Conservation (phyloP, 345 rosid genomes). For the Brassica carinata region DNA sequence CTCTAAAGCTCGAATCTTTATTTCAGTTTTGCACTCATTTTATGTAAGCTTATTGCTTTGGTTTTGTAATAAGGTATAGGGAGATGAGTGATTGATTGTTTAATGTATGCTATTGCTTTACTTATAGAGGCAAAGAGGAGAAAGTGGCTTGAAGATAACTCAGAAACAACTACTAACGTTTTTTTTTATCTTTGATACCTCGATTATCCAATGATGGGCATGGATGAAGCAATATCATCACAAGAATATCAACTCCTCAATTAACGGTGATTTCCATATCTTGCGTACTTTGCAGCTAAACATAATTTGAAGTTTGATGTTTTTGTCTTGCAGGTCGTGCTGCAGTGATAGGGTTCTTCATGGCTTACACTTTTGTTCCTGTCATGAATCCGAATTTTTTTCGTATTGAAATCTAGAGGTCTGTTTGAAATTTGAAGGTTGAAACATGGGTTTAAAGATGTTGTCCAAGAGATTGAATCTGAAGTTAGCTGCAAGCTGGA, state of each 20-base stretch:
- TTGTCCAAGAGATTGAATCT: conserved; percentile 56
- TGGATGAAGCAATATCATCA: too few relatives aligned
- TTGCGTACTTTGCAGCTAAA: too few relatives aligned
- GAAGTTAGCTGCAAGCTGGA: conserved; percentile 50
- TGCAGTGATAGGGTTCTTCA: too few relatives aligned
- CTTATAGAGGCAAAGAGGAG: conserved; percentile 83
- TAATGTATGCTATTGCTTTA: not conserved
- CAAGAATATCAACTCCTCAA: too few relatives aligned
- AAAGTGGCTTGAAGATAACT: conserved; percentile 66
- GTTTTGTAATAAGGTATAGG: not conserved
- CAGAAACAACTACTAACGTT: too few relatives aligned
- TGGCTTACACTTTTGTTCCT: not conserved
- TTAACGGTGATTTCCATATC: too few relatives aligned
- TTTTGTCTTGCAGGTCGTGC: too few relatives aligned
- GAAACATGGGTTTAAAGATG: conserved; percentile 65
- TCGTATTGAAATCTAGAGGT: not conserved
- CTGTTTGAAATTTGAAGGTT: conserved; percentile 47
- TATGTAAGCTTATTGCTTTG: not conserved
- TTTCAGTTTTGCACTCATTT: too few relatives aligned
- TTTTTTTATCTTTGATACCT: too few relatives aligned
- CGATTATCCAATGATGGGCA: too few relatives aligned
- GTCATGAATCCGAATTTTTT: not conserved
- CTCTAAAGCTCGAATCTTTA: too few relatives aligned
- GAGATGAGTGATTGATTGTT: conserved; percentile 16
- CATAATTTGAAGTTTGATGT: too few relatives aligned